Evolutionary conservation across 2,329 filamentous ascomycete species (phyloP).

Genomic region (Metarhizium robertsii): DNA sequence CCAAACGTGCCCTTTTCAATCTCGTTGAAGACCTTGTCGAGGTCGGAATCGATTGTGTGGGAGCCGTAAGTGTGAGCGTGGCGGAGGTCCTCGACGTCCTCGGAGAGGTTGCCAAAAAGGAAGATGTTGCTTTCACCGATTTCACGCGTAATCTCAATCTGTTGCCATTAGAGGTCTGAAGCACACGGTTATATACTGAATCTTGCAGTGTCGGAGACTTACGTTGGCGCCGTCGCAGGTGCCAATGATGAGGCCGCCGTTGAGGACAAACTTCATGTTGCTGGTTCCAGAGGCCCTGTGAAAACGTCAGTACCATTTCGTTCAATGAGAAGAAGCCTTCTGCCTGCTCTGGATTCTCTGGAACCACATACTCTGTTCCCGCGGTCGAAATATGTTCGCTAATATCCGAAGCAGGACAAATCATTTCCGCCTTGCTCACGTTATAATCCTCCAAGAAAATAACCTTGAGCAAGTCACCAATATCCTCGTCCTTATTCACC

Average conservation of each 20-base stretch:
- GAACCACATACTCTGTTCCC: slow-evolving; percentile 64
- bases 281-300: slow-evolving; percentile 66
- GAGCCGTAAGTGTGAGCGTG: slow-evolving; percentile 79
- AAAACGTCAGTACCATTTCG: slow-evolving; percentile 8
- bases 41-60: slow-evolving; percentile 66
- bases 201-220: slow-evolving; percentile 27
- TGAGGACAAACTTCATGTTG: slow-evolving; percentile 99
- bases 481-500: slow-evolving; percentile 84
- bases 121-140: slow-evolving; percentile 97
- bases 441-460: slow-evolving; percentile 98
- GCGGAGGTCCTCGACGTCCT: slow-evolving; percentile 93
- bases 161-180: background rate
- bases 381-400: slow-evolving; percentile 98
- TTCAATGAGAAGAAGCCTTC: background rate
- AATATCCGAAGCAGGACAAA: slow-evolving; percentile 86
- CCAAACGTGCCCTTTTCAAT: slow-evolving; percentile 80
- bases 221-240: slow-evolving; percentile 97
- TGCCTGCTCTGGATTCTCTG: background rate
- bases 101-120: slow-evolving; percentile 90
- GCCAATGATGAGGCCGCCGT: slow-evolving; percentile 93
- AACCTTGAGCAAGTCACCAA: slow-evolving; percentile 92
- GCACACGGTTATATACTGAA: background rate
- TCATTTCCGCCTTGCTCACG: slow-evolving; percentile 97
- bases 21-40: slow-evolving; percentile 72
- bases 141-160: slow-evolving; percentile 95